phyloP scores from a whole-genome alignment of 495 filamentous ascomycete species.

The Aspergillus panamensis region DNA sequence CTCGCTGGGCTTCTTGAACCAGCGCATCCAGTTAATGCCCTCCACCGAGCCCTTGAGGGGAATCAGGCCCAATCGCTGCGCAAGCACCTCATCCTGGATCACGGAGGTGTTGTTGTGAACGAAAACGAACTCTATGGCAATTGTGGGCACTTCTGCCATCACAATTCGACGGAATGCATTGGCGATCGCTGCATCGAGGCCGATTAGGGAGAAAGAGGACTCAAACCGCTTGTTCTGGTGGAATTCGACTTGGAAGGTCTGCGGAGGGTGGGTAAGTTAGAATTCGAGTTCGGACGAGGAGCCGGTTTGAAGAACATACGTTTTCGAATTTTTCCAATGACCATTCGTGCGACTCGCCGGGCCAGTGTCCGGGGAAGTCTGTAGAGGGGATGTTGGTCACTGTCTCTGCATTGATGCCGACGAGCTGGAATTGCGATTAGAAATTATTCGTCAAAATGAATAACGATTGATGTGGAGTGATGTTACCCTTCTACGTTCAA shows the following conservation, averaged over 20 bases:
- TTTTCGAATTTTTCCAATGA: slow-evolving; percentile 68
- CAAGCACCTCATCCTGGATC: slow-evolving; percentile 94
- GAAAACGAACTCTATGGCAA: slow-evolving; percentile 91
- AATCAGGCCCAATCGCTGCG: slow-evolving; percentile 82
- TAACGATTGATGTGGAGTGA: not conserved
- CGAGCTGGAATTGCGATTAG: slow-evolving; percentile 55
- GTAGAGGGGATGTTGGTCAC: slow-evolving; percentile 83
- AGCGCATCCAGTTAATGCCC: slow-evolving; percentile 75
- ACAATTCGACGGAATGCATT: slow-evolving; percentile 98
- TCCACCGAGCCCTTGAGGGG: slow-evolving; percentile 75
- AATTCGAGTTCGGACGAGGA: not conserved
- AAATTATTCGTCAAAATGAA: not conserved
- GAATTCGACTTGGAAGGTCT: slow-evolving; percentile 73
- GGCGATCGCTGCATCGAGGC: slow-evolving; percentile 86
- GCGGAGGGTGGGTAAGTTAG: slow-evolving; percentile 16
- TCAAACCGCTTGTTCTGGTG: slow-evolving; percentile 74
- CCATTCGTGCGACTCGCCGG: slow-evolving; percentile 88
- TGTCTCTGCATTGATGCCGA: slow-evolving; percentile 82
- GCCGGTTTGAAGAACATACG: slow-evolving; percentile 30
- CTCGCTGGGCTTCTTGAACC: slow-evolving; percentile 59
- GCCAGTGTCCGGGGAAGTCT: slow-evolving; percentile 87
- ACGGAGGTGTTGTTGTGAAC: slow-evolving; percentile 93
- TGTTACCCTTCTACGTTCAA: slow-evolving; percentile 48
- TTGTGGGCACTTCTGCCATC: slow-evolving; percentile 87
- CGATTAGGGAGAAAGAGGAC: slow-evolving; percentile 83